Evolutionary conservation across 306 rosid species (phyloP).

Genomic region (Casuarina glauca): DNA sequence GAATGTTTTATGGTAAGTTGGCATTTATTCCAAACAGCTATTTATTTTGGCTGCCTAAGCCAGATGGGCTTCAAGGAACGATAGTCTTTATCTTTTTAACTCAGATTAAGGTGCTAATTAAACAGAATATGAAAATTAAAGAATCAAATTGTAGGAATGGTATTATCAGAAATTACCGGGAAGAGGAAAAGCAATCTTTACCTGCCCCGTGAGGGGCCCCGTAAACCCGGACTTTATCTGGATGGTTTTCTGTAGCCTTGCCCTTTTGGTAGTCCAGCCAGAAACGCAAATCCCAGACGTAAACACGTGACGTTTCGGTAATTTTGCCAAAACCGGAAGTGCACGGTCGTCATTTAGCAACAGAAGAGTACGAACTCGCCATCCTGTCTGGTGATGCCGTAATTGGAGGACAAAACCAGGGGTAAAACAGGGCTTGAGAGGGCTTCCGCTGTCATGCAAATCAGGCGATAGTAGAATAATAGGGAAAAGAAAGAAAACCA

Average conservation of each 20-base stretch:
- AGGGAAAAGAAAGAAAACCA: background rate
- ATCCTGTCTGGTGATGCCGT: no score
- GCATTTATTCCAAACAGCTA: no score
- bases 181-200: background rate
- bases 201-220: background rate
- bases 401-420: background rate
- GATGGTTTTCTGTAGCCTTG: background rate
- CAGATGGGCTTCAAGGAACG: no score
- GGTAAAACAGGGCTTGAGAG: background rate
- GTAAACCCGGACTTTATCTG: background rate
- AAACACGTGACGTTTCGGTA: background rate
- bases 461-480: background rate
- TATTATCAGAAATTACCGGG: no score
- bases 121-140: background rate
- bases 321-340: background rate
- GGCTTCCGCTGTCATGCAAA: background rate
- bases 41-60: no score
- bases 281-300: background rate
- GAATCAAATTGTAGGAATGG: background rate
- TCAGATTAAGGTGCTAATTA: no score
- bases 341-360: conserved; percentile 1
- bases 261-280: background rate
- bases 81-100: no score
- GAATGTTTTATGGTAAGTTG: no score
- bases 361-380: no score